Conservation (phyloP, 352 stramenopile genomes). For the Phytophthora cryptogea region DNA sequence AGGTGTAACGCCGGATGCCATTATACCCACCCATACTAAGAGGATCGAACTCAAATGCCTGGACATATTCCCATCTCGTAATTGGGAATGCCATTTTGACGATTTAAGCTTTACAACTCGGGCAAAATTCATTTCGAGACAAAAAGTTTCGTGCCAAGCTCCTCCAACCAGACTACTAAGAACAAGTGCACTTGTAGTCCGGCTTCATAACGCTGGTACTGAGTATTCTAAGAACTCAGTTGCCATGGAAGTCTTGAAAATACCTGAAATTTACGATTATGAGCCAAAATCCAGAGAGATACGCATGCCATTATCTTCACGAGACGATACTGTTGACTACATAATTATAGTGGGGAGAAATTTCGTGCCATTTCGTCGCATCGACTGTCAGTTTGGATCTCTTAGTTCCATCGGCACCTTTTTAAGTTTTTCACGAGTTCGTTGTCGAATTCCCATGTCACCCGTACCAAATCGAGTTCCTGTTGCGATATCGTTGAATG, state of each 20-base stretch:
- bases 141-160: slow-evolving; percentile 24
- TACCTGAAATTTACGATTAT: slow-evolving; percentile 41
- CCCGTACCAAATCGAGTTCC: slow-evolving; percentile 22
- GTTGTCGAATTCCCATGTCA: slow-evolving; percentile 47
- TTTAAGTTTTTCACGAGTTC: slow-evolving; percentile 36
- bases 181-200: slow-evolving; percentile 20
- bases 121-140: slow-evolving; percentile 28
- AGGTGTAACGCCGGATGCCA: slow-evolving; percentile 19
- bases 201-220: slow-evolving; percentile 18
- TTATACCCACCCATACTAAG: slow-evolving; percentile 32
- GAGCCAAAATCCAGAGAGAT: slow-evolving; percentile 28
- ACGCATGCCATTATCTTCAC: neutral
- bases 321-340: slow-evolving; percentile 12
- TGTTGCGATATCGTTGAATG: slow-evolving; percentile 70
- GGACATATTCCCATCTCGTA: slow-evolving; percentile 21
- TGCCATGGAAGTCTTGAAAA: slow-evolving; percentile 27
- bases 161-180: slow-evolving; percentile 14
- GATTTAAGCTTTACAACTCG: slow-evolving; percentile 32
- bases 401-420: slow-evolving; percentile 38
- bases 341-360: slow-evolving; percentile 44
- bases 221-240: slow-evolving; percentile 36
- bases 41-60: slow-evolving; percentile 27
- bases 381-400: slow-evolving; percentile 42
- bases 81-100: slow-evolving; percentile 38
- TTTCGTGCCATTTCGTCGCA: slow-evolving; percentile 44